Conservation (phyloP, 495 filamentous ascomycete genomes). For the Sporormia fimetaria region DNA sequence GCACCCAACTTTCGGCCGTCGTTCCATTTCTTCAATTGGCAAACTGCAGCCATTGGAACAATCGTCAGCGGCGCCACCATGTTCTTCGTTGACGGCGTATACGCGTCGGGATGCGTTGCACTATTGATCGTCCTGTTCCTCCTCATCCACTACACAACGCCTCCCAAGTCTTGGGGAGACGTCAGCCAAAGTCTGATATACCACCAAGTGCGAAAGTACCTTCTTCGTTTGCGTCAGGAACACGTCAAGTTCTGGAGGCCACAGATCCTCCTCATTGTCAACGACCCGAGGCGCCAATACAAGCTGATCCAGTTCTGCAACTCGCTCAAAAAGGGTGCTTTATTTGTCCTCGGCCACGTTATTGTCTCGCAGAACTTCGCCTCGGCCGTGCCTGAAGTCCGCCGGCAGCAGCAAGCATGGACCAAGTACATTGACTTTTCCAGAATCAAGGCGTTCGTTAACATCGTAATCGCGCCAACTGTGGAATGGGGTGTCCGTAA, state of each 20-base stretch:
- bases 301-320: slow-evolving; percentile 86
- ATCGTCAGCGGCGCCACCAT: slow-evolving; percentile 65
- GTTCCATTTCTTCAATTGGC: slow-evolving; percentile 81
- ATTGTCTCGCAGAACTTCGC: slow-evolving; percentile 77
- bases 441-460: slow-evolving; percentile 83
- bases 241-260: slow-evolving; percentile 91
- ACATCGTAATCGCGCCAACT: slow-evolving; percentile 67
- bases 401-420: slow-evolving; percentile 70
- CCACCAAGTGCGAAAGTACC: slow-evolving; percentile 82
- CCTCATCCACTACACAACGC: slow-evolving; percentile 72
- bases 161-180: slow-evolving; percentile 82
- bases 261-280: slow-evolving; percentile 74
- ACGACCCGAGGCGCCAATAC: slow-evolving; percentile 64
- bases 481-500: slow-evolving; percentile 82
- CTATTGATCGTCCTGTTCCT: slow-evolving; percentile 66
- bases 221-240: slow-evolving; percentile 69
- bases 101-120: slow-evolving; percentile 63
- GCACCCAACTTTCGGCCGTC: slow-evolving; percentile 83
- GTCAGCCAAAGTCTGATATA: slow-evolving; percentile 84
- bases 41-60: slow-evolving; percentile 64
- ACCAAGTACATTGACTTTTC: slow-evolving; percentile 75
- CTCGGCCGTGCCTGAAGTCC: slow-evolving; percentile 65
- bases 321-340: slow-evolving; percentile 73
- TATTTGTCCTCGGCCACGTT: slow-evolving; percentile 80
- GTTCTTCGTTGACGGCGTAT: slow-evolving; percentile 82